These are phyloP conservation scores for Podospora comata DNA, from an alignment of 495 filamentous ascomycete genomes.

Conservation along the genomic window DNA sequence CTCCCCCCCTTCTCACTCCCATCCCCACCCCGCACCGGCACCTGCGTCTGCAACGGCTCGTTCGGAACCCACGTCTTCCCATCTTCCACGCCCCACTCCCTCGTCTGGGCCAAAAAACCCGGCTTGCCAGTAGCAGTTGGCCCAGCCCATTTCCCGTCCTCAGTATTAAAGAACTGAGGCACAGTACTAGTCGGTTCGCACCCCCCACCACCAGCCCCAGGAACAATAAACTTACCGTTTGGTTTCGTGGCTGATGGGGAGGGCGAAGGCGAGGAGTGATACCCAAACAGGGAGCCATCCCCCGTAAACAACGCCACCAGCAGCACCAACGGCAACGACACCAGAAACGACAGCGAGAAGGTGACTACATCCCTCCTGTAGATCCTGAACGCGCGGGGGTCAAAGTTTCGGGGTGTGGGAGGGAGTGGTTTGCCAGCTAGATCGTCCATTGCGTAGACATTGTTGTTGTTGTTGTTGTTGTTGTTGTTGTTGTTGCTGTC, in stretches of 20 bases:
- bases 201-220: background rate
- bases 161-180: constrained; percentile 57
- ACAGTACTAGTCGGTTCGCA: constrained; percentile 24
- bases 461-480: background rate
- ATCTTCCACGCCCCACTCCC: constrained; percentile 43
- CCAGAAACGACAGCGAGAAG: background rate
- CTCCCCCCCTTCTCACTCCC: constrained; percentile 37
- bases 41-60: constrained; percentile 54
- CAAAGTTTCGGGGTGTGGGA: background rate
- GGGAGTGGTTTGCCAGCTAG: background rate
- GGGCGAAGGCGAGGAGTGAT: background rate
- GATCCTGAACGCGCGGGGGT: background rate
- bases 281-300: background rate
- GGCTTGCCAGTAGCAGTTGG: constrained; percentile 56
- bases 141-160: constrained; percentile 43
- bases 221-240: background rate
- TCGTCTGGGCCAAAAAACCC: constrained; percentile 56
- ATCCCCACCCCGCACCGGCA: constrained; percentile 51
- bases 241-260: background rate
- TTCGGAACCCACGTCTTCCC: constrained; percentile 47
- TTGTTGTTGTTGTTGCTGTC: background rate
- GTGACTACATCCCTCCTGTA: background rate
- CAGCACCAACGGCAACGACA: background rate
- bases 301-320: background rate
- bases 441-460: background rate